Base-by-base conservation (phyloP, 2,329 filamentous ascomycete genomes). In the Apiospora phragmitis region DNA sequence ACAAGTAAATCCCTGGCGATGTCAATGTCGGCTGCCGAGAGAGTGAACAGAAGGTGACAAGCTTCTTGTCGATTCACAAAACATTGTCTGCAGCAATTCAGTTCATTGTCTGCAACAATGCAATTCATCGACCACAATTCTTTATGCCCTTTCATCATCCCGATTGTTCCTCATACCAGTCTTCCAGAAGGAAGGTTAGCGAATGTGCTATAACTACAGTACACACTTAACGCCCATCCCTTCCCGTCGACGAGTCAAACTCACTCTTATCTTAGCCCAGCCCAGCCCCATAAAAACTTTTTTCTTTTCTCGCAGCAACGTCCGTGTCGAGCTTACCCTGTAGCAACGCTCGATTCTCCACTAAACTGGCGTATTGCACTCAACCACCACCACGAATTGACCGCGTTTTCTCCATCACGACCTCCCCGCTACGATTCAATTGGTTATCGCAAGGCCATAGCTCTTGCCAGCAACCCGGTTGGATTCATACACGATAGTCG, bases 391-490 rank as follows among this genome's bases (percentile, higher is more conserved):
- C 55, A 32, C 55, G 55, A 62, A 38, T 38, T 62, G 55, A 62
- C 38, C 55, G 55, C 55, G 55, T 62, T 62, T 62, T 38, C 55
- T 62, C 55, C 55, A 38, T 62, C 55, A 62, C 55, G 32, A 62
- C 21, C 55, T 62, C 55, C 55, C 55, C 55, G 32, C 55, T 62
- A 32, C 29, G 32, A 35, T 59, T 35, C 51, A 35, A 59, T 59
- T 59, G 51, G 51, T 32, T 59, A 29, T 49, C 55, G 55, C 55
- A 62, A 62, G 32, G 29, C 55, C 32, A 38, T 35, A 62, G 55
- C 55, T 62, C 29, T 35, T 62, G 55, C 32, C 24, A 38, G 55
- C 55, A 62, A 62, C 55, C 55, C 32, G 32, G 55, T 62, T 32
- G 18, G 18, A 38, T 62, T 38, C 55, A 35, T 29, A 29, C 29